These are phyloP conservation scores for Schwanniomyces occidentalis DNA, from an alignment of 805 yeast genomes.

Conservation along the genomic window DNA sequence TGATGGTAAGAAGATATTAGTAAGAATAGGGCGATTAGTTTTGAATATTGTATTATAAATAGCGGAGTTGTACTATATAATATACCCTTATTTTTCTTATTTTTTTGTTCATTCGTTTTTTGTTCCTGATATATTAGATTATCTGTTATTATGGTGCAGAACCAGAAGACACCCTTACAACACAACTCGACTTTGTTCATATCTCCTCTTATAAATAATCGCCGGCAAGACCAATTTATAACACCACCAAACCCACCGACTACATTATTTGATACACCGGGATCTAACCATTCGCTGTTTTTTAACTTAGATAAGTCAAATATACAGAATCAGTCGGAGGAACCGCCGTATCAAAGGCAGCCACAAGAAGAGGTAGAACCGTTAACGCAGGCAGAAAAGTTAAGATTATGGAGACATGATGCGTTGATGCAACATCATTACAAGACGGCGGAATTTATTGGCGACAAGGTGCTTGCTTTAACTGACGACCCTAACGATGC, in stretches of 20 bases:
- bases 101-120: too few relatives aligned
- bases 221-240: constrained; percentile 40
- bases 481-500: constrained; percentile 92
- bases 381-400: constrained; percentile 76
- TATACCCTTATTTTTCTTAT: too few relatives aligned
- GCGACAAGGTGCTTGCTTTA: constrained; percentile 82
- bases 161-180: constrained; percentile 47
- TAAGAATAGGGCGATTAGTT: too few relatives aligned
- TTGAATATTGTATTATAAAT: too few relatives aligned
- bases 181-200: constrained; percentile 74
- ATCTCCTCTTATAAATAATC: constrained; percentile 59
- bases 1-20: too few relatives aligned
- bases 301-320: constrained; percentile 27
- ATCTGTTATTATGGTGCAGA: constrained; percentile 17
- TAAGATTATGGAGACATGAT: constrained; percentile 91
- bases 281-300: constrained; percentile 39
- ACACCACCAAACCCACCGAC: constrained; percentile 52
- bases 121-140: too few relatives aligned
- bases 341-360: constrained; percentile 5
- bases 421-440: constrained; percentile 91
- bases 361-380: constrained; percentile 32
- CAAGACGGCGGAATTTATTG: constrained; percentile 84
- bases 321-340: constrained; percentile 7
- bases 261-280: constrained; percentile 45
- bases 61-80: too few relatives aligned